Conservation (phyloP, 805 yeast species). For the Lachancea mirantina region DNA sequence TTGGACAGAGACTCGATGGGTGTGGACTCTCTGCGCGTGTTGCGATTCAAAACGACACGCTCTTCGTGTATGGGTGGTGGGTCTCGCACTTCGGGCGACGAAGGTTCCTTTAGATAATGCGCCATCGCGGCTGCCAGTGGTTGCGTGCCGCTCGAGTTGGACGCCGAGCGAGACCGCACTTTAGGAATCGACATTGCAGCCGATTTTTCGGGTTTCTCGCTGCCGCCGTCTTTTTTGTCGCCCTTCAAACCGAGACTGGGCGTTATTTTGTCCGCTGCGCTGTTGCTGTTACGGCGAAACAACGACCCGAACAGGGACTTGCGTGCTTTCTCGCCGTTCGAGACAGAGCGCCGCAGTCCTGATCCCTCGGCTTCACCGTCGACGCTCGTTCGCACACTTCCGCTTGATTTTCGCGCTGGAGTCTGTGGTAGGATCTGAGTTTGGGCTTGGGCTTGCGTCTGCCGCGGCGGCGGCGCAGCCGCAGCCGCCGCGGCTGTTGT, state of each 20-base stretch:
- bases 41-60: constrained; percentile 39
- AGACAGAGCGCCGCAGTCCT: constrained; percentile 16
- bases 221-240: background rate
- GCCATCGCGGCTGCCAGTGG: constrained; percentile 10
- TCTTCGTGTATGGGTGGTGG: constrained; percentile 19
- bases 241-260: constrained; percentile 11
- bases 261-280: constrained; percentile 9
- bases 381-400: background rate
- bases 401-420: no score
- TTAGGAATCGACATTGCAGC: constrained; percentile 9
- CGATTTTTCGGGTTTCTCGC: no score
- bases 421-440: background rate
- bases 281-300: constrained; percentile 18
- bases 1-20: constrained; percentile 28
- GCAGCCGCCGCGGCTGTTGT: constrained; percentile 1
- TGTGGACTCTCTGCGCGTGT: constrained; percentile 34
- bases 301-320: constrained; percentile 24
- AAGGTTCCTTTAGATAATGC: constrained; percentile 14
- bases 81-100: constrained; percentile 16
- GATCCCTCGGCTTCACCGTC: constrained; percentile 10
- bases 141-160: constrained; percentile 1
- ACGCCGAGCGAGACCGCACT: background rate
- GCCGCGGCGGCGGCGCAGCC: background rate
- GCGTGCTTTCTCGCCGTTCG: constrained; percentile 22
- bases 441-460: background rate